phyloP scores from a whole-genome alignment of 495 filamentous ascomycete species.

The Hypoxylon perforatum region DNA sequence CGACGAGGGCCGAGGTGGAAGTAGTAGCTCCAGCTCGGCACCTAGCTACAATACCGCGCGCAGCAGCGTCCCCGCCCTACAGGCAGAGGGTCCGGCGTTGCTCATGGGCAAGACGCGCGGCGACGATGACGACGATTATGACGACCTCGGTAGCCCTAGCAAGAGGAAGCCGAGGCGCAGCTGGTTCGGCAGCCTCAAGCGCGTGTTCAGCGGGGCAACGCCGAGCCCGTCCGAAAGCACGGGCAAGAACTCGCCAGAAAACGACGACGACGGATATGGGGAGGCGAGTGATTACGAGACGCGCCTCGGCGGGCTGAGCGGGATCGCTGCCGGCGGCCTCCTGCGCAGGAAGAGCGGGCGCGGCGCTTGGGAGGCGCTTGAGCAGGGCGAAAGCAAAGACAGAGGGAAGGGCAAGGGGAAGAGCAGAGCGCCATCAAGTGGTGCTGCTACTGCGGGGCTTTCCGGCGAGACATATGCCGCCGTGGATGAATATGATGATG shows the following conservation, averaged over 20 bases:
- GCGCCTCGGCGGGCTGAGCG: conserved; percentile 41
- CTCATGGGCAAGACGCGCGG: conserved; percentile 52
- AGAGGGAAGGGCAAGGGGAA: too few relatives aligned
- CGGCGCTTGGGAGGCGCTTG: conserved; percentile 53
- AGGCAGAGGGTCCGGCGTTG: conserved; percentile 73
- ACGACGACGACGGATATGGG: conserved; percentile 39
- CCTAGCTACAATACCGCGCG: conserved; percentile 76
- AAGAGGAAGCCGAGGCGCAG: conserved; percentile 56
- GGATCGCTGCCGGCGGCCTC: conserved; percentile 46
- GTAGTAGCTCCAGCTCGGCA: conserved; percentile 53
- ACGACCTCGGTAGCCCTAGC: conserved; percentile 56
- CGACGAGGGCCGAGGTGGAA: conserved; percentile 44
- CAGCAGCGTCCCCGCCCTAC: conserved; percentile 68
- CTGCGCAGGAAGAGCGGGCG: conserved; percentile 55
- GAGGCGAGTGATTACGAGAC: conserved; percentile 47
- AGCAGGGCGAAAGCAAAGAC: conserved; percentile 1
- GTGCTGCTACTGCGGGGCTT: neutral
- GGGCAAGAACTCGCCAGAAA: conserved; percentile 36
- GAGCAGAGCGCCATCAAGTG: conserved; percentile 23
- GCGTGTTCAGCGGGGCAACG: conserved; percentile 53
- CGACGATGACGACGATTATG: conserved; percentile 38
- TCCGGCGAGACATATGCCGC: conserved; percentile 9
- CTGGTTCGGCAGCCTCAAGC: conserved; percentile 62
- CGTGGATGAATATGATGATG: conserved; percentile 52
- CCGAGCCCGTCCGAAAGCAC: conserved; percentile 32